Percentiles rank a stretch among this genome's conserved stretches.
phyloP scores from a whole-genome alignment of 2,329 filamentous ascomycete species.

The Endocalyx cinctus region DNA sequence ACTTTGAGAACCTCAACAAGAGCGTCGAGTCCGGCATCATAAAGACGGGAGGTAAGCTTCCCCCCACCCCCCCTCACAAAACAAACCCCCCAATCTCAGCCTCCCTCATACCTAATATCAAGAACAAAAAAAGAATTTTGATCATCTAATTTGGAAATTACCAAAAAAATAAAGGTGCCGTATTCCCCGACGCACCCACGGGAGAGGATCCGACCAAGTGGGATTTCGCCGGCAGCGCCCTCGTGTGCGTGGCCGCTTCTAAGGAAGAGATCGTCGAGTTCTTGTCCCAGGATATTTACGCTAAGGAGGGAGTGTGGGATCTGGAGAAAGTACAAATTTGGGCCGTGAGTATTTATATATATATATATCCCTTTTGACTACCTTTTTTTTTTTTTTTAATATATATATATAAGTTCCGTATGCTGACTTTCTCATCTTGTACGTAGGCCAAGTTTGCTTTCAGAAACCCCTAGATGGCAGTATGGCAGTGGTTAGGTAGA shows the following conservation, averaged over 20 bases:
- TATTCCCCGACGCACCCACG: background rate
- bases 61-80: too few relatives aligned
- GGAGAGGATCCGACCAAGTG: slow-evolving; percentile 17
- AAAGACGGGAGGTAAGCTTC: slow-evolving; percentile 60
- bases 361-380: too few relatives aligned
- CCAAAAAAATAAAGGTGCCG: slow-evolving; percentile 33
- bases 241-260: slow-evolving; percentile 62
- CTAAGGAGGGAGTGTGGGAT: slow-evolving; percentile 73
- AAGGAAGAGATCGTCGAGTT: slow-evolving; percentile 65
- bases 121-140: background rate
- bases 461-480: slow-evolving; percentile 13
- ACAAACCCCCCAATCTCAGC: background rate
- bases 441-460: too few relatives aligned
- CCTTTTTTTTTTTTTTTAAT: too few relatives aligned
- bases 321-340: slow-evolving; percentile 59
- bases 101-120: background rate
- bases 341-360: slow-evolving; percentile 31
- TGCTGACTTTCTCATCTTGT: too few relatives aligned
- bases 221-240: slow-evolving; percentile 69
- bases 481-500: too few relatives aligned
- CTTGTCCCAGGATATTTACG: slow-evolving; percentile 70
- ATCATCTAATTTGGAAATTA: too few relatives aligned
- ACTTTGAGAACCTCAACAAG: slow-evolving; percentile 53
- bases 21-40: slow-evolving; percentile 49
- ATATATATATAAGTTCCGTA: too few relatives aligned